phyloP scores from a whole-genome alignment of 345 rosid genomes.

The Clarkia xantiana region DNA sequence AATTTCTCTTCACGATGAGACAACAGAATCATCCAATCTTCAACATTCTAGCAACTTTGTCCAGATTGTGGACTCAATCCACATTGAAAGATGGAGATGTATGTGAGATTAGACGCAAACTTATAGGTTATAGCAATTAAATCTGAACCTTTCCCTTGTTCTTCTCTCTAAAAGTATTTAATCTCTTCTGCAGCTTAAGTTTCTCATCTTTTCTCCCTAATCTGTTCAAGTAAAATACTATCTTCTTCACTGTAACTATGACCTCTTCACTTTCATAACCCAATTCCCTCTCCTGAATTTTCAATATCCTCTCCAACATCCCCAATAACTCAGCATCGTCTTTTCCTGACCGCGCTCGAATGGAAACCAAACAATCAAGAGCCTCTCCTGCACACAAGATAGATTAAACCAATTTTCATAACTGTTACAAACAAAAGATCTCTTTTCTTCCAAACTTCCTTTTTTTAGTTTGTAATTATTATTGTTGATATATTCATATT shows the following conservation, averaged over 20 bases:
- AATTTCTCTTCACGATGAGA: too few species aligned
- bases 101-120: too few species aligned
- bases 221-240: slow-evolving; percentile 45
- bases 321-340: slow-evolving; percentile 28
- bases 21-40: too few species aligned
- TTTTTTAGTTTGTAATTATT: too few species aligned
- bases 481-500: too few species aligned
- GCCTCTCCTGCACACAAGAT: slow-evolving; percentile 48
- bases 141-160: slow-evolving; percentile 30
- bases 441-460: too few species aligned
- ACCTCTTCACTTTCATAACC: slow-evolving; percentile 56
- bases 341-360: slow-evolving; percentile 45
- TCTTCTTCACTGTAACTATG: slow-evolving; percentile 50
- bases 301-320: slow-evolving; percentile 45
- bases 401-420: slow-evolving; percentile 1
- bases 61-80: too few species aligned
- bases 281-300: slow-evolving; percentile 62
- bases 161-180: slow-evolving; percentile 39
- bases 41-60: too few species aligned
- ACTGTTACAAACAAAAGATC: too few species aligned
- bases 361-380: slow-evolving; percentile 62
- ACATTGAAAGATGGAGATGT: too few species aligned
- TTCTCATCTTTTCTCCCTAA: slow-evolving; percentile 61
- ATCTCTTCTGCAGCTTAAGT: slow-evolving; percentile 40
- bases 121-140: neutral